Evolutionary conservation across 2,329 filamentous ascomycete genomes (phyloP).

Genomic region (Zasmidium citrigriseum): DNA sequence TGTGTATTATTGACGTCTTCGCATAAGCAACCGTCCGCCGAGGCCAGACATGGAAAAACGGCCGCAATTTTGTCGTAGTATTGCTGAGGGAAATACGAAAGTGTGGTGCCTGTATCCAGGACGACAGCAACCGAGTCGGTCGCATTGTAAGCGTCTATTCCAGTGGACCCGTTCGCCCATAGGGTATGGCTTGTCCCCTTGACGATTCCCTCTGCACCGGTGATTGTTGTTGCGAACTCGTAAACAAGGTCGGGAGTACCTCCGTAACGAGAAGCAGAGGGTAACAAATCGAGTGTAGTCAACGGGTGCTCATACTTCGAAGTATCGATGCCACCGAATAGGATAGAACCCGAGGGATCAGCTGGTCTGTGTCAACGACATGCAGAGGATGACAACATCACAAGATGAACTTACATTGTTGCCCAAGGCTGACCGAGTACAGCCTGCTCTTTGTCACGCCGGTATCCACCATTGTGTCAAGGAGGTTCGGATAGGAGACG

Average conservation of each 20-base stretch:
- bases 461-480: slow-evolving; percentile 26
- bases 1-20: slow-evolving; percentile 7
- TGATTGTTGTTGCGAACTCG: slow-evolving; percentile 11
- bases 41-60: slow-evolving; percentile 19
- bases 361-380: slow-evolving; percentile 2
- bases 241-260: too few relatives aligned
- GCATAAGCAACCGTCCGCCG: slow-evolving; percentile 20
- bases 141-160: slow-evolving; percentile 12
- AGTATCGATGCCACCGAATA: slow-evolving; percentile 25
- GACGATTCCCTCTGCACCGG: too few relatives aligned
- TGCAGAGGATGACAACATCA: neutral
- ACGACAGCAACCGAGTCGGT: slow-evolving; percentile 2
- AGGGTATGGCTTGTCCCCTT: too few relatives aligned
- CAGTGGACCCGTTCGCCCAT: neutral
- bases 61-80: neutral
- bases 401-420: neutral
- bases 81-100: neutral
- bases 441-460: slow-evolving; percentile 30
- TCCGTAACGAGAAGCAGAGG: too few relatives aligned
- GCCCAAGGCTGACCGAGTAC: slow-evolving; percentile 32
- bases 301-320: slow-evolving; percentile 20
- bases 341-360: slow-evolving; percentile 13
- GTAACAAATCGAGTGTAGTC: slow-evolving; percentile 19
- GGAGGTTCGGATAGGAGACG: slow-evolving; percentile 29
- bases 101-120: neutral